These are phyloP conservation scores for Clitoria ternatea DNA, from an alignment of 306 rosid species.

Conservation along the genomic window DNA sequence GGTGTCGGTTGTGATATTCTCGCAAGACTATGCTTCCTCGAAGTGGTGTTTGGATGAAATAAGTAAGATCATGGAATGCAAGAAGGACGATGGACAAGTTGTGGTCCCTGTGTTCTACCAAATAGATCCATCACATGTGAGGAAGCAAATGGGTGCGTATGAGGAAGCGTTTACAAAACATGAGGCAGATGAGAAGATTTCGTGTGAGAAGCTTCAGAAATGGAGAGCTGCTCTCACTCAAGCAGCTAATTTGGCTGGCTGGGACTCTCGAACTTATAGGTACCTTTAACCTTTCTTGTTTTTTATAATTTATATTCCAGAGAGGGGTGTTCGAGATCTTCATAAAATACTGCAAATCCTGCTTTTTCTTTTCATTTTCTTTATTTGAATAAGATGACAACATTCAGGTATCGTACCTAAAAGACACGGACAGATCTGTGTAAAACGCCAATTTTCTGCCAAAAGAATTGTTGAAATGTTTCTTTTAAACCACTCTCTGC, in stretches of 20 bases:
- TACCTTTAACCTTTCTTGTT: neutral
- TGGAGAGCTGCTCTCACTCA: constrained; percentile 11
- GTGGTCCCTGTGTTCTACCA: constrained; percentile 13
- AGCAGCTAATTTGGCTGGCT: constrained; percentile 22
- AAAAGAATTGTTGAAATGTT: too few relatives aligned
- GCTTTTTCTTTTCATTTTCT: too few relatives aligned
- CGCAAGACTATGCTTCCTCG: constrained; percentile 1
- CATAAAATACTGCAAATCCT: too few relatives aligned
- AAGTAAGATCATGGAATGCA: neutral
- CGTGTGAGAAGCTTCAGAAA: neutral
- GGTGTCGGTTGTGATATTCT: neutral
- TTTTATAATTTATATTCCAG: too few relatives aligned
- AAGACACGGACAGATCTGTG: too few relatives aligned
- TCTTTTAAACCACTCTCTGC: too few relatives aligned
- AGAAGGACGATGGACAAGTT: neutral
- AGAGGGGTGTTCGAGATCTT: too few relatives aligned
- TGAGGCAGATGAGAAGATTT: neutral
- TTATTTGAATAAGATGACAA: too few relatives aligned
- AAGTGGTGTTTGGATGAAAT: constrained; percentile 23
- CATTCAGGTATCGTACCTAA: too few relatives aligned
- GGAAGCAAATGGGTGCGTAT: neutral
- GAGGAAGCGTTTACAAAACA: neutral
- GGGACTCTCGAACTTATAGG: neutral
- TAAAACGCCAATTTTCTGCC: too few relatives aligned
- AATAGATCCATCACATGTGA: constrained; percentile 17